Evolutionary conservation across 441 rosid genomes (phyloP), one percentile per base, ranked within the genome.

Genomic region (Mallotus repandus): DNA sequence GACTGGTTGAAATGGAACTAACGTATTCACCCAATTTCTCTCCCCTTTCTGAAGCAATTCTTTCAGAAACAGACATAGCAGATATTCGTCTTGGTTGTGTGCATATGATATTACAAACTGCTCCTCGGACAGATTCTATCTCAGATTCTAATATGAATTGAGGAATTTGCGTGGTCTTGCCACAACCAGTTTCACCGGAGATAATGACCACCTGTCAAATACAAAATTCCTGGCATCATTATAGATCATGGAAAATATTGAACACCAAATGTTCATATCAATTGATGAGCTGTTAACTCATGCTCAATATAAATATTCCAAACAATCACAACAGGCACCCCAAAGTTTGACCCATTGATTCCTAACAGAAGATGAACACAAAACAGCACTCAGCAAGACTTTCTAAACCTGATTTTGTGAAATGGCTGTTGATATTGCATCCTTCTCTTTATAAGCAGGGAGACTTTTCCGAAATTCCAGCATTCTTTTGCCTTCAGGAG

Each of bases 141-240:
- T 92, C 89, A 58, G 97, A 84, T 82, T 94, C 98, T 78, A 94
- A 83, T 66, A 94, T 85, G 79, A 84, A 94, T 81, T 92, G 98
- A 71, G 98, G 97, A 84, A 94, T 84, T 71, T 94, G 97, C 21
- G 97, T 94, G 74, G 98, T 94, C 88, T 94, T 94, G 80, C 98
- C 98, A 74, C 98, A 94, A 62, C 98, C 98, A 82, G 98, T 94
- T 89, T 92, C 95, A 63, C 97, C 98, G 66, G 97, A 94, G 81
- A 94, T 77, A 69, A 94, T 86, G 74, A 90, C 86, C 76, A 92
- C 92, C 98, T 92, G 89, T 65, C 80, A 69, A 79, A 72, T 21
- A 62, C 35, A 69, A 74, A 61, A 55, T 46, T 57, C 29, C 59
- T 25, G 64, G 18, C 59, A 41, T 72, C 9, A 66, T 64, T 53